Evolutionary conservation across 768 basidiomycete species (phyloP).

Genomic region (Dentipellis sp.): DNA sequence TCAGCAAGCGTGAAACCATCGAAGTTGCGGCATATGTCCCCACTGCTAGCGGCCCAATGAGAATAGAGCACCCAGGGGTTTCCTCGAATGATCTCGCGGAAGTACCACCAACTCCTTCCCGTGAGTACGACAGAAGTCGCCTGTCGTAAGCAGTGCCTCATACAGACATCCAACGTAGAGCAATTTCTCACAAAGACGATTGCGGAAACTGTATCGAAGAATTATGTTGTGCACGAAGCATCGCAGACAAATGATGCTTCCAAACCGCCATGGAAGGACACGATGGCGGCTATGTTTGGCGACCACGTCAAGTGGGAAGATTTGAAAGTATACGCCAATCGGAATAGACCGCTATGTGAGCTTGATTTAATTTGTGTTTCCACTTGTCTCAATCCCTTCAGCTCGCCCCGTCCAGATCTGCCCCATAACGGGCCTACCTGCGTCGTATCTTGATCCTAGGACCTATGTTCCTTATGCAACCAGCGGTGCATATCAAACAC

Average conservation of each 20-base stretch:
- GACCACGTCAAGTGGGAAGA: constrained; percentile 77
- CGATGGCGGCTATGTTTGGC: constrained; percentile 80
- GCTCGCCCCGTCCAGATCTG: constrained; percentile 62
- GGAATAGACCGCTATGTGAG: constrained; percentile 54
- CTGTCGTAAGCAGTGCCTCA: background rate
- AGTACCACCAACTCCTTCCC: background rate
- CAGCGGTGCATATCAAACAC: constrained; percentile 48
- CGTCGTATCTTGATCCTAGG: constrained; percentile 72
- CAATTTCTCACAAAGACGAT: too few relatives aligned
- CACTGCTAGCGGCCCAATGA: constrained; percentile 20
- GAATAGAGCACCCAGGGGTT: background rate
- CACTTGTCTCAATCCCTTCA: constrained; percentile 20
- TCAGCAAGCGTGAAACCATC: constrained; percentile 54
- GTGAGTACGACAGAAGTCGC: background rate
- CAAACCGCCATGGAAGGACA: constrained; percentile 59
- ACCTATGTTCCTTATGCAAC: constrained; percentile 77
- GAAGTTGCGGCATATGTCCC: constrained; percentile 31
- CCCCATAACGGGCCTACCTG: constrained; percentile 69
- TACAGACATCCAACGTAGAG: background rate
- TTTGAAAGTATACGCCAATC: constrained; percentile 52
- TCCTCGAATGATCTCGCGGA: background rate
- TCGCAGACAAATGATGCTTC: constrained; percentile 34
- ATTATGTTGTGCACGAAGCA: constrained; percentile 63
- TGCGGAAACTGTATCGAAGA: constrained; percentile 39
- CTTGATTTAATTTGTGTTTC: constrained; percentile 1